Percentiles rank a stretch among this genome's conserved stretches.
These are phyloP conservation scores for Insectozyma bohioensis DNA, from an alignment of 1,139 yeast genomes.

Conservation along the genomic window DNA sequence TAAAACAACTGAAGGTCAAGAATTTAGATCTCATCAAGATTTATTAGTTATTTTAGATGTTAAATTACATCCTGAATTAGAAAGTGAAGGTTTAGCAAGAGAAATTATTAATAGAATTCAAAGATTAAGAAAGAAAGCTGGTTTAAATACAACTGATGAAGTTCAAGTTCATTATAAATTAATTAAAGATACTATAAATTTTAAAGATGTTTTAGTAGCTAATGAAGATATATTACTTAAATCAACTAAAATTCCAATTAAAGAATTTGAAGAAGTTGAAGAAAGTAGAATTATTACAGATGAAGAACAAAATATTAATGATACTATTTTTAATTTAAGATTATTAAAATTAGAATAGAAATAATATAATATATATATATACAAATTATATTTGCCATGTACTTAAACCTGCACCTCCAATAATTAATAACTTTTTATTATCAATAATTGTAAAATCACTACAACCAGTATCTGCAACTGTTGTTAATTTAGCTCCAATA, in stretches of 20 bases:
- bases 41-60: slow-evolving; percentile 88
- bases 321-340: slow-evolving; percentile 77
- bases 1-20: slow-evolving; percentile 66
- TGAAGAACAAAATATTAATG: slow-evolving; percentile 89
- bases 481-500: slow-evolving; percentile 56
- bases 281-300: slow-evolving; percentile 63
- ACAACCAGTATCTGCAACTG: slow-evolving; percentile 90
- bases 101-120: slow-evolving; percentile 96
- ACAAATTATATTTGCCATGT: slow-evolving; percentile 41
- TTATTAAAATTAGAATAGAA: slow-evolving; percentile 47
- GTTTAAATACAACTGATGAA: slow-evolving; percentile 93
- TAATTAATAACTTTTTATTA: slow-evolving; percentile 30
- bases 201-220: slow-evolving; percentile 59
- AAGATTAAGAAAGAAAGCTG: slow-evolving; percentile 95
- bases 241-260: slow-evolving; percentile 68
- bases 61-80: slow-evolving; percentile 81
- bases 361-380: slow-evolving; percentile 6
- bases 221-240: slow-evolving; percentile 73
- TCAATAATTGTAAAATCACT: slow-evolving; percentile 38
- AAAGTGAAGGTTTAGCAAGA: slow-evolving; percentile 93
- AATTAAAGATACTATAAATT: slow-evolving; percentile 66
- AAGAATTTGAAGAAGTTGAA: slow-evolving; percentile 35
- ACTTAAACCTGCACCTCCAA: slow-evolving; percentile 77
- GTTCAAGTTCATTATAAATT: slow-evolving; percentile 81
- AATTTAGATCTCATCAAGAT: slow-evolving; percentile 83